phyloP scores from a whole-genome alignment of 257 asterid genomes.

The Verbena officinalis region DNA sequence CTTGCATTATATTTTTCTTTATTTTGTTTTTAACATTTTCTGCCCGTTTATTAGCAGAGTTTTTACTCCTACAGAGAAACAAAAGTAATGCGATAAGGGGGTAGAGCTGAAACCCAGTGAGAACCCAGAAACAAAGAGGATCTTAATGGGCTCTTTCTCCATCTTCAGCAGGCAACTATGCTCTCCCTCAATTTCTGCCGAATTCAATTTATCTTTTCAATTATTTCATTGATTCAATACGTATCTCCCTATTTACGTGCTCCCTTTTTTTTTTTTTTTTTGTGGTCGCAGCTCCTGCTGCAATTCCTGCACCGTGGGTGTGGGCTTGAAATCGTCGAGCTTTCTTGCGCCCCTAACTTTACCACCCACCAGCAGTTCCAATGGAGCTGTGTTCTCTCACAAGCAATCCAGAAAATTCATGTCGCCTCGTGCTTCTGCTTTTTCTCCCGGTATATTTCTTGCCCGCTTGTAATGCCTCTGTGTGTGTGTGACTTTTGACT shows the following conservation, averaged over 20 bases:
- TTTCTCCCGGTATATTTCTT: slow-evolving; percentile 51
- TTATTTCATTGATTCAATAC: neutral
- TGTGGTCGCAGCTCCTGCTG: slow-evolving; percentile 38
- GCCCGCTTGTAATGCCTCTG: slow-evolving; percentile 15
- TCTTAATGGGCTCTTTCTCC: slow-evolving; percentile 52
- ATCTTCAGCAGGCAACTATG: slow-evolving; percentile 43
- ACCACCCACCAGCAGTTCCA: slow-evolving; percentile 25
- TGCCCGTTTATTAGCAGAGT: no score
- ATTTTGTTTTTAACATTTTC: no score
- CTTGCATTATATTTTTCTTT: no score
- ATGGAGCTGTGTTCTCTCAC: slow-evolving; percentile 30
- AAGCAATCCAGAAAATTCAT: slow-evolving; percentile 35
- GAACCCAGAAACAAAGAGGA: neutral
- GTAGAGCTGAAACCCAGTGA: slow-evolving; percentile 19
- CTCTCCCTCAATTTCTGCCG: slow-evolving; percentile 3
- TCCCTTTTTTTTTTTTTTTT: slow-evolving; percentile 5
- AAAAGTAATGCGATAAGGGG: slow-evolving; percentile 32
- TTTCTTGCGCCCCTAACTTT: slow-evolving; percentile 46
- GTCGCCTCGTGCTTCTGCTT: slow-evolving; percentile 47
- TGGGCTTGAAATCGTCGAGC: slow-evolving; percentile 61
- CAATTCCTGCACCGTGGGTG: slow-evolving; percentile 35
- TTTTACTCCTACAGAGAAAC: neutral
- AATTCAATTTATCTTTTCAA: neutral
- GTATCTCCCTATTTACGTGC: slow-evolving; percentile 12
- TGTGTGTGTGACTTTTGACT: neutral